Percentiles rank a stretch among this genome's conserved stretches.
phyloP scores from a whole-genome alignment of 306 rosid genomes.

The Oemleria cerasiformis region DNA sequence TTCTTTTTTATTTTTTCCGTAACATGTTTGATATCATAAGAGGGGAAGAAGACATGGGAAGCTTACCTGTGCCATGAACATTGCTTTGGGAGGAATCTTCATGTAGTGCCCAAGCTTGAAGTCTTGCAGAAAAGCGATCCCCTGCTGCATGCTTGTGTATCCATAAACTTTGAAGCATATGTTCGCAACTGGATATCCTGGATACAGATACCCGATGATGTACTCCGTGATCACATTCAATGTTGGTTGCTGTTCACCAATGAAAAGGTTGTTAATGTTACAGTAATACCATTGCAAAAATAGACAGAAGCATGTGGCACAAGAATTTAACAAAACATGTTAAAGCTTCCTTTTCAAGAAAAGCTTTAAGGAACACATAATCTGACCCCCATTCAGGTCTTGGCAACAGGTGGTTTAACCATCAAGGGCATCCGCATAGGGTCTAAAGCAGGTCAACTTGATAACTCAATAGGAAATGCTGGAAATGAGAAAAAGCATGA shows the following conservation, averaged over 20 bases:
- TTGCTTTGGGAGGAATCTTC: constrained; percentile 86
- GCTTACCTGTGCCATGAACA: constrained; percentile 80
- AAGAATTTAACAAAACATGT: no score
- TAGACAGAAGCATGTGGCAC: no score
- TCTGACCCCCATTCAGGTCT: no score
- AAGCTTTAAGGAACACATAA: no score
- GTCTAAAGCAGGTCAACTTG: neutral
- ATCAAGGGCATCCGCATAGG: neutral
- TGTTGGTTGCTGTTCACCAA: constrained; percentile 44
- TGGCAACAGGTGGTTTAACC: no score
- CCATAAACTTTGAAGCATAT: constrained; percentile 78
- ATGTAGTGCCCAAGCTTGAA: constrained; percentile 93
- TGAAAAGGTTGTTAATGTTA: neutral
- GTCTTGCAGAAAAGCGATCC: constrained; percentile 66
- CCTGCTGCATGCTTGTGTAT: constrained; percentile 69
- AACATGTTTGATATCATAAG: neutral
- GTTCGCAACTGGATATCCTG: constrained; percentile 82
- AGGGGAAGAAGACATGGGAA: neutral
- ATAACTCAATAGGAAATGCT: neutral
- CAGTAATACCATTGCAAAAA: no score
- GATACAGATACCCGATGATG: constrained; percentile 75
- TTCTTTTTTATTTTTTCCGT: neutral
- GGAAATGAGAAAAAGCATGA: neutral
- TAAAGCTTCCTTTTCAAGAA: no score
- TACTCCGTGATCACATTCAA: constrained; percentile 72